Evolutionary conservation across 768 basidiomycete species (phyloP), one percentile per base, ranked within the genome.

Genomic region (Macrocybe gigantea): DNA sequence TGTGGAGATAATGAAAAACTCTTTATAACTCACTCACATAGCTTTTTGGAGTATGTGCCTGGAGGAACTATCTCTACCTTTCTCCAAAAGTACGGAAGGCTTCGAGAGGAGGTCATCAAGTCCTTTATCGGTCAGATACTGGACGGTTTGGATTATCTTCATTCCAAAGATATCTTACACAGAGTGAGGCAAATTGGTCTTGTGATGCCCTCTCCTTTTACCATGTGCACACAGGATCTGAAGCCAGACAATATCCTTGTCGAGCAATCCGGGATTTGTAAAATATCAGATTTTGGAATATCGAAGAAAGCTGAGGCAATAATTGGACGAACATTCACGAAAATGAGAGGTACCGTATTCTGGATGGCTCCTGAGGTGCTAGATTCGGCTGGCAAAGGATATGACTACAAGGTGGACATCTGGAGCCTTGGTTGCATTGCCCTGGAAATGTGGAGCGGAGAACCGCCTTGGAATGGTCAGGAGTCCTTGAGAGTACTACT

Each of bases 291-390:
- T 64, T 97, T 98, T 60, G 94, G 94, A 14, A 95, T 95, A 50
- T 93, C 91, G n/a, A 96, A 94, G 63, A 83, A 82, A 56, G 83
- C 88, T 45, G 83, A 86, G 46, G 80, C 88, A 53, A 77, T 79
- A 41, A 68, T 75, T 29, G 79, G 73, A 10, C 79, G 82, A 41
- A 83, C 81, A 43, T 74, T 71, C 39, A 91, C 91, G 1, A 78
- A 77, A 11, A 86, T 96, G 84, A 85, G 83, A 65, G 94, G 94
- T 5, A 93, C 93, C 0, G 80, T 89, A 10, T 93, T 87, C 61
- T 98, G 93, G 91, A 95, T 96, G 93, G 93, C 93, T 1, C 93
- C 93, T 0, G 93, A 90, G 67, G 81, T 91, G 32, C 65, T 90
- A 11, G 74, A 80, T 7, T 42, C 45, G 44, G 77, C 80, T 51